phyloP scores from a whole-genome alignment of 306 rosid genomes.

The Begonia peltatifolia region DNA sequence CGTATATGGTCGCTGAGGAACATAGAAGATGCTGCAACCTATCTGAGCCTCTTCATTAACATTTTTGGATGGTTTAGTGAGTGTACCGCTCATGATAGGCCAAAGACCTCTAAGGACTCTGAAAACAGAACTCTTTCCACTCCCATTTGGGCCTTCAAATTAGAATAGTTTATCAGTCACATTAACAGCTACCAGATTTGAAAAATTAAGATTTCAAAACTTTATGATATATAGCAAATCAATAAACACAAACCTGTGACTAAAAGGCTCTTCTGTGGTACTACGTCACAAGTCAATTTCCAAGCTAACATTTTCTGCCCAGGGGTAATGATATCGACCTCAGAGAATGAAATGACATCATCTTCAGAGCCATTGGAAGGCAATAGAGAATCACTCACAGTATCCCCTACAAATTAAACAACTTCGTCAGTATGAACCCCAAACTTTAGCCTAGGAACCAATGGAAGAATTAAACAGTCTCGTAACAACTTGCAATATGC shows the following conservation, averaged over 20 bases:
- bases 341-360: constrained; percentile 56
- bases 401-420: constrained; percentile 24
- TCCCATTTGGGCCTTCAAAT: constrained; percentile 85
- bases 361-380: constrained; percentile 30
- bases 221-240: neutral
- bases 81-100: constrained; percentile 72
- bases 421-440: constrained; percentile 1
- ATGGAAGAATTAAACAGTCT: too few relatives aligned
- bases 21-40: constrained; percentile 68
- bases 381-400: constrained; percentile 18
- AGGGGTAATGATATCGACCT: constrained; percentile 78
- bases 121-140: constrained; percentile 97
- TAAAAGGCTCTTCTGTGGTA: constrained; percentile 63
- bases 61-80: constrained; percentile 48
- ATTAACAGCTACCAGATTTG: neutral
- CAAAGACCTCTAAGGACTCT: constrained; percentile 95
- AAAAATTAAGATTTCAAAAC: constrained; percentile 7
- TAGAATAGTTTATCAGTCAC: neutral
- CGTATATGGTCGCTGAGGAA: constrained; percentile 95
- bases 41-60: constrained; percentile 33
- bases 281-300: constrained; percentile 66
- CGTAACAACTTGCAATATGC: too few relatives aligned
- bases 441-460: too few relatives aligned
- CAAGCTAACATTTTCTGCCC: constrained; percentile 84
- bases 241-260: constrained; percentile 68